A percentile compares a stretch with the other conserved stretches of the same genome.
phyloP scores from a whole-genome alignment of 176 grass and related monocot genomes.

The Oryza officinalis region DNA sequence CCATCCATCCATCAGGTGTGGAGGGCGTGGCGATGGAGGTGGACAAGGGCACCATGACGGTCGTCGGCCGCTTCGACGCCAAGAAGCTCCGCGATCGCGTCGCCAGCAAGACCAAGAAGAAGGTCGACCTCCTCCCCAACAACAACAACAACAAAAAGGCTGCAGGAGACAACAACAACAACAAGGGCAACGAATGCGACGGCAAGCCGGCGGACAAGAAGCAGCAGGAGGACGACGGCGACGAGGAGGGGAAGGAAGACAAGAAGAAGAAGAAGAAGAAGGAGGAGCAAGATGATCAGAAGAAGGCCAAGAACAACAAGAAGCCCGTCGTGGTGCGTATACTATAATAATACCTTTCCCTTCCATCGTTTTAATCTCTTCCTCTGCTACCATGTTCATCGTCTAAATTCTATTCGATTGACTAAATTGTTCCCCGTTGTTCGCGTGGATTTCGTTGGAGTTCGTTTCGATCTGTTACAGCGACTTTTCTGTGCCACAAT shows the following conservation, averaged over 20 bases:
- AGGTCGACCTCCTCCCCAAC: slow-evolving; percentile 57
- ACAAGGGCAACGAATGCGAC: neutral
- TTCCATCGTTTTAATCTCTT: too few species aligned
- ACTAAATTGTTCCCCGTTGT: too few species aligned
- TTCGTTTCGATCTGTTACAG: neutral
- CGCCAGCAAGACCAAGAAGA: slow-evolving; percentile 64
- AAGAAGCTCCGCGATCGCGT: slow-evolving; percentile 72
- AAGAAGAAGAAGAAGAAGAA: neutral
- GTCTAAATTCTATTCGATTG: neutral
- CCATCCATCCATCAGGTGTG: slow-evolving; percentile 46
- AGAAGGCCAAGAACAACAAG: slow-evolving; percentile 40
- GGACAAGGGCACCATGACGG: slow-evolving; percentile 57
- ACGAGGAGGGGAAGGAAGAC: neutral
- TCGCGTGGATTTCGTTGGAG: neutral
- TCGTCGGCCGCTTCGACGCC: slow-evolving; percentile 72
- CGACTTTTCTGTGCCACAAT: too few species aligned
- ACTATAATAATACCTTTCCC: neutral
- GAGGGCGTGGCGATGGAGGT: slow-evolving; percentile 72
- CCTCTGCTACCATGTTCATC: too few species aligned
- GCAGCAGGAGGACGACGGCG: neutral
- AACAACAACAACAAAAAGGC: slow-evolving; percentile 6
- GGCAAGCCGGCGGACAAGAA: neutral
- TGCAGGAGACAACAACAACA: neutral
- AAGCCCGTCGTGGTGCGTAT: slow-evolving; percentile 27
- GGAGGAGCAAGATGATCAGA: too few species aligned